Base-by-base conservation (phyloP, 805 yeast genomes). In the Myxozyma neotropica region DNA sequence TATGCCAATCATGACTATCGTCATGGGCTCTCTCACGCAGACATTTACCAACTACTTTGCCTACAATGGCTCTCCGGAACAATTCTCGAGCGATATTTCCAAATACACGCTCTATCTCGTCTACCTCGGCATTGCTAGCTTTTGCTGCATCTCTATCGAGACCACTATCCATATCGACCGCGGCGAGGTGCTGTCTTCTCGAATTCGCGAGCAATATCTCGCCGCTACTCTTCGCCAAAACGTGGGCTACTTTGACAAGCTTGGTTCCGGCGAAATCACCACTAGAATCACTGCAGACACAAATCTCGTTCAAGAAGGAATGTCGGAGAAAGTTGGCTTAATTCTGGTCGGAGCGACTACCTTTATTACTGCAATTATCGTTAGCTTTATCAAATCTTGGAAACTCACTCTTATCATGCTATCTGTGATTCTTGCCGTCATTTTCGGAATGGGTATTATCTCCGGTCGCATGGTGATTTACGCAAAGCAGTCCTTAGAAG, bases 251-350 rank as follows among this genome's bases (percentile, higher is more conserved):
- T 77, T 76, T 58, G 79, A 76, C 63, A 69, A 71, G 48, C 67
- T 76, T 8, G 79, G 79, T 15, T 71, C 78, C n/a, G 79, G 79
- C 13, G 76, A 74, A 57, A 75, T 76, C 42, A 74, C 79, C 13
- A 72, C 78, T 15, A 72, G 79, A 8, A 76, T 76, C 68, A 75
- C 78, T 42, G 72, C 73, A 29, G 78, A 75, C 46, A 75, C 78
- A n/a, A 70, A 72, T 36, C 61, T 70, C 39, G 70, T 76, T 43
- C 79, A 77, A 58, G 79, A 74, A 45, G 79, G 77, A 23, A 75
- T 76, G 58, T 71, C 76, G 42, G 78, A 76, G 63, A 76, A 76
- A 59, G 69, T 73, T 5, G 78, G 78, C n/a, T 64, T 72, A 36
- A 73, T 74, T 38, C 58, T 73, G 24, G 67, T 68, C 49, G 77